Evolutionary conservation across 177 flowering plant species (phyloP).

Genomic region (Vitis hybrid): DNA sequence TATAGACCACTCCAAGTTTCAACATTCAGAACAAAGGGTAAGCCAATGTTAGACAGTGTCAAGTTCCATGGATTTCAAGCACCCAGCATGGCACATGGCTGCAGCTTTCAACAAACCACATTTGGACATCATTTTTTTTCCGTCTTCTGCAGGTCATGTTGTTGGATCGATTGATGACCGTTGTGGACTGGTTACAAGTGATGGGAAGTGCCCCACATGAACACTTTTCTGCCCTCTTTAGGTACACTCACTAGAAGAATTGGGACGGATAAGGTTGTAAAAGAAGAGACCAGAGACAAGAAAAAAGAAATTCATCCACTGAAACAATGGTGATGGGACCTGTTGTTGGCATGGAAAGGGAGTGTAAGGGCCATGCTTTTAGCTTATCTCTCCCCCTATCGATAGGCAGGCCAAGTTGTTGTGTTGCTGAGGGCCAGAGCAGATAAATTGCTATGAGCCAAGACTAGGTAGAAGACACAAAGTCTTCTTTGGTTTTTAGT

Average conservation of each 20-base stretch:
- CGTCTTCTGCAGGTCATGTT: background rate
- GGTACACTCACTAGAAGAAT: background rate
- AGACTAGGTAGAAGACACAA: slow-evolving; percentile 2
- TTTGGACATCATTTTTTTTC: background rate
- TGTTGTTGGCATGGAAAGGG: background rate
- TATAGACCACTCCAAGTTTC: no score
- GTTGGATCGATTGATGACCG: background rate
- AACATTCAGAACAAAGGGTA: no score
- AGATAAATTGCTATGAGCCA: background rate
- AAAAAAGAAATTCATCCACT: background rate
- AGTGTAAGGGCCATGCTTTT: background rate
- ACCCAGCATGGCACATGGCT: background rate
- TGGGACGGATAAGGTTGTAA: background rate
- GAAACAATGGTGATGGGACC: background rate
- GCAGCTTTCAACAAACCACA: background rate
- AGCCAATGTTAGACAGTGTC: no score
- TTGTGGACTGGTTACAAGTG: background rate
- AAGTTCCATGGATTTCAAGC: background rate
- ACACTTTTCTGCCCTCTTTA: background rate
- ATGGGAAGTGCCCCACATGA: background rate
- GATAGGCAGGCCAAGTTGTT: background rate
- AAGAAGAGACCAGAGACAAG: background rate
- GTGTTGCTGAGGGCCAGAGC: background rate
- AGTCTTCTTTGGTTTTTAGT: background rate
- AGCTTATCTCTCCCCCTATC: background rate